A percentile compares a stretch with the other conserved stretches of the same genome.
These are phyloP conservation scores for Bipolaris oryzae DNA, from an alignment of 2,329 filamentous ascomycete genomes.

Conservation along the genomic window DNA sequence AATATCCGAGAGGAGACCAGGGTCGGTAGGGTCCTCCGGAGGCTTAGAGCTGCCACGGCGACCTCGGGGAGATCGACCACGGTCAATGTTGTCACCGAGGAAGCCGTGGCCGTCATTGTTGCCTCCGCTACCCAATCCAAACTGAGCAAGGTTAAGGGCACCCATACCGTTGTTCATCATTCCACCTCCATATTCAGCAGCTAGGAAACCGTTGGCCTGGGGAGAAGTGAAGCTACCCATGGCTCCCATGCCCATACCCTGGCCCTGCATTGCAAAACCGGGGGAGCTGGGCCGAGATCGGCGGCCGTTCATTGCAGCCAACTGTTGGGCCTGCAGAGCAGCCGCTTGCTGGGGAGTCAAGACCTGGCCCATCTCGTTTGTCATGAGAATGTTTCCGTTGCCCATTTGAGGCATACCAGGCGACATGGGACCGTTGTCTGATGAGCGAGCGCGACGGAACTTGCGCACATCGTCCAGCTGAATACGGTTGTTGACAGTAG, in stretches of 20 bases:
- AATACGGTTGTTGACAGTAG: conserved; percentile 97
- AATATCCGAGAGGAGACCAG: conserved; percentile 87
- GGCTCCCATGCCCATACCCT: conserved; percentile 59
- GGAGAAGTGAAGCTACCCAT: conserved; percentile 78
- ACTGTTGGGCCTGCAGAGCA: conserved; percentile 71
- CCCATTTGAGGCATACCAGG: conserved; percentile 67
- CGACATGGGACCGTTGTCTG: conserved; percentile 74
- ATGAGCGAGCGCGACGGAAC: conserved; percentile 88
- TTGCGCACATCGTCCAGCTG: conserved; percentile 96
- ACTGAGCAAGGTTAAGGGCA: conserved; percentile 72
- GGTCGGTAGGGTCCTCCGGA: conserved; percentile 95
- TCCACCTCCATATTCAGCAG: conserved; percentile 80
- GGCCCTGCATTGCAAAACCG: conserved; percentile 76
- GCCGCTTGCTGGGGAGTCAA: conserved; percentile 66
- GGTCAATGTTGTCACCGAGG: conserved; percentile 88
- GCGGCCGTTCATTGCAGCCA: conserved; percentile 78
- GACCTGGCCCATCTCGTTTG: conserved; percentile 90
- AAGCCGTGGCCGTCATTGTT: conserved; percentile 72
- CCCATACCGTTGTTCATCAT: conserved; percentile 74
- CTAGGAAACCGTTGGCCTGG: conserved; percentile 92
- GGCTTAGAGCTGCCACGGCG: conserved; percentile 95
- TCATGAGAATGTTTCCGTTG: conserved; percentile 84
- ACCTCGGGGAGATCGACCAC: conserved; percentile 89
- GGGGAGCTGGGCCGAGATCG: conserved; percentile 90
- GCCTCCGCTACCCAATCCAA: conserved; percentile 57